These are phyloP conservation scores for Cryphonectria radicalis DNA, from an alignment of 2,329 filamentous ascomycete species.

Conservation along the genomic window DNA sequence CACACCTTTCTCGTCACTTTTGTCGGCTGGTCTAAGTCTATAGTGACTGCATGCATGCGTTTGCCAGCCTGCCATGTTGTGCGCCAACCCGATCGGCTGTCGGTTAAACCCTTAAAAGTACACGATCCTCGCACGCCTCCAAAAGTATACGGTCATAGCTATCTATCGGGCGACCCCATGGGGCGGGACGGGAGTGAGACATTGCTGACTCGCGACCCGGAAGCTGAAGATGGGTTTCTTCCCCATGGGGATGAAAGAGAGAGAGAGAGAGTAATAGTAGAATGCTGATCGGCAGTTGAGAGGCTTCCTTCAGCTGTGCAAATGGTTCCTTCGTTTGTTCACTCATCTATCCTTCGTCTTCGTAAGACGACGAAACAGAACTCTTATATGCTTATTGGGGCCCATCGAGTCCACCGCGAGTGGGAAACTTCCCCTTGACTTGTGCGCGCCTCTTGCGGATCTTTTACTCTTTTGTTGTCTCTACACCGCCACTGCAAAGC, in stretches of 20 bases:
- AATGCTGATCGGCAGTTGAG: background rate
- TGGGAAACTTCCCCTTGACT: too few relatives aligned
- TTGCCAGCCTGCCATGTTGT: background rate
- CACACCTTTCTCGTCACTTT: background rate
- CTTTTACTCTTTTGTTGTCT: background rate
- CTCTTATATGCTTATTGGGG: too few relatives aligned
- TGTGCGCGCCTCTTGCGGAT: background rate
- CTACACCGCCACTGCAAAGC: background rate
- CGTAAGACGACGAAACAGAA: too few relatives aligned
- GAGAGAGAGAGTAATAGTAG: too few relatives aligned
- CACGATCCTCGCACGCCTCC: background rate
- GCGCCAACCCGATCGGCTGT: background rate
- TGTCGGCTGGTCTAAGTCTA: background rate
- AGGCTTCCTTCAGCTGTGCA: background rate
- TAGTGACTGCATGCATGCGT: background rate
- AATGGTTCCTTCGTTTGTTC: background rate
- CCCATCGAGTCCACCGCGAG: too few relatives aligned
- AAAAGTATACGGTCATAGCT: background rate
- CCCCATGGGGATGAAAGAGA: background rate
- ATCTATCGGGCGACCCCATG: background rate
- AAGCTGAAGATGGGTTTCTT: background rate
- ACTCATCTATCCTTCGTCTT: too few relatives aligned
- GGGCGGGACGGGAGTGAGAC: background rate
- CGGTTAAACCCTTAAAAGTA: background rate
- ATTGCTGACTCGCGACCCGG: background rate